Evolutionary conservation across 768 basidiomycete genomes (phyloP).

Genomic region (Agrocybe pediades): DNA sequence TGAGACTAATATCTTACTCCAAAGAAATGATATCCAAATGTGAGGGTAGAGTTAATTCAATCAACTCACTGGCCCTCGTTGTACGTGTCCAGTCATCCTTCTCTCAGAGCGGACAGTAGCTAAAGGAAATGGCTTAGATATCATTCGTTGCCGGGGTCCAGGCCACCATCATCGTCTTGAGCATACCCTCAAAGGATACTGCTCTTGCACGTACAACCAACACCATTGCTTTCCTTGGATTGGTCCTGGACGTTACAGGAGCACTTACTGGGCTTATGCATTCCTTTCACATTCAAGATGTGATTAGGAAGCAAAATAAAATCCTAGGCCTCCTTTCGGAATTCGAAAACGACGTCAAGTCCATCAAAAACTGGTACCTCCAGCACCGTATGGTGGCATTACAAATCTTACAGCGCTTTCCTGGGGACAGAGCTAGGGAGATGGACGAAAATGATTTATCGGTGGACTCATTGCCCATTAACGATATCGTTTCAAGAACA

Average conservation of each 20-base stretch:
- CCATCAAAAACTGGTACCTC: background rate
- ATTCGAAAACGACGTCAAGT: background rate
- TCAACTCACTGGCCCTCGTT: background rate
- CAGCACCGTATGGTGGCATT: no score
- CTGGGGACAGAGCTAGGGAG: no score
- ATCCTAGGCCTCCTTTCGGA: background rate
- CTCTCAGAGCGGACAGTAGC: no score
- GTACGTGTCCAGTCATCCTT: background rate
- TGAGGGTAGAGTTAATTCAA: background rate
- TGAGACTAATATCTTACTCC: background rate
- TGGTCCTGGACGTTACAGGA: background rate
- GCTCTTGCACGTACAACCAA: background rate
- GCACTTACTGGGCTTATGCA: background rate
- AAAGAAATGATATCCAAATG: background rate
- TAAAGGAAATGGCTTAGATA: background rate
- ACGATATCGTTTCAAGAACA: no score
- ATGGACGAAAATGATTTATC: no score
- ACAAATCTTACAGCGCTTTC: background rate
- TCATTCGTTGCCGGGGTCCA: background rate
- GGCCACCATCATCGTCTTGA: background rate
- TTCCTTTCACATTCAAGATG: background rate
- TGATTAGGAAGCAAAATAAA: background rate
- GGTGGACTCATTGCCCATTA: no score
- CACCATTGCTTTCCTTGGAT: background rate
- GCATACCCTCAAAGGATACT: background rate